Evolutionary conservation across 2,329 filamentous ascomycete genomes (phyloP).

Genomic region (Scedosporium apiospermum): DNA sequence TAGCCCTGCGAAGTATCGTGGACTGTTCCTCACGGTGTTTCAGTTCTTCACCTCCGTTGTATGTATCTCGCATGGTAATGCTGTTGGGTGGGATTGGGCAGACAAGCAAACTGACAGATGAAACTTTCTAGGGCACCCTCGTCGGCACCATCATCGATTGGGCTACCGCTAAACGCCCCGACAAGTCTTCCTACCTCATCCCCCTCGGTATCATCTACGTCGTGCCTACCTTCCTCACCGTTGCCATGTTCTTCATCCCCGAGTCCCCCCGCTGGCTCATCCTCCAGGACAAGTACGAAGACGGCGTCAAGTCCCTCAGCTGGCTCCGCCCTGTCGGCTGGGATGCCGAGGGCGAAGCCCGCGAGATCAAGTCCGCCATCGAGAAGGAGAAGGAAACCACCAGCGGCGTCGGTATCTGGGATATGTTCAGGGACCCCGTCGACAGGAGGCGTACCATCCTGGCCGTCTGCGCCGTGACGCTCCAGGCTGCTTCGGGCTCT

Average conservation of each 20-base stretch:
- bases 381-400: constrained; percentile 24
- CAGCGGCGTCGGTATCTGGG: constrained; percentile 24
- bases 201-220: constrained; percentile 28
- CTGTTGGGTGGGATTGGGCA: background rate
- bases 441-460: constrained; percentile 32
- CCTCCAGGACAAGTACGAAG: constrained; percentile 3
- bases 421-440: constrained; percentile 34
- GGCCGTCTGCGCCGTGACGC: constrained; percentile 29
- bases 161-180: constrained; percentile 18
- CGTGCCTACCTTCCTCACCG: constrained; percentile 25
- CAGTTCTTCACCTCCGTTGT: constrained; percentile 22
- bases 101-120: background rate
- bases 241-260: constrained; percentile 25
- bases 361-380: constrained; percentile 28
- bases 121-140: constrained; percentile 29
- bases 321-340: constrained; percentile 19
- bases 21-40: constrained; percentile 36
- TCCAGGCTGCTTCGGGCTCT: constrained; percentile 34
- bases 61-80: background rate
- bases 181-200: constrained; percentile 21
- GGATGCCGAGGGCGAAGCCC: constrained; percentile 22
- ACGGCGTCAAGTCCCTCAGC: constrained; percentile 1
- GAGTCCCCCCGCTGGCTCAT: constrained; percentile 30
- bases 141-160: constrained; percentile 31
- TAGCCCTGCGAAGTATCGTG: constrained; percentile 38